phyloP scores from a whole-genome alignment of 75 land plant species.

The Cryptomeria japonica region DNA sequence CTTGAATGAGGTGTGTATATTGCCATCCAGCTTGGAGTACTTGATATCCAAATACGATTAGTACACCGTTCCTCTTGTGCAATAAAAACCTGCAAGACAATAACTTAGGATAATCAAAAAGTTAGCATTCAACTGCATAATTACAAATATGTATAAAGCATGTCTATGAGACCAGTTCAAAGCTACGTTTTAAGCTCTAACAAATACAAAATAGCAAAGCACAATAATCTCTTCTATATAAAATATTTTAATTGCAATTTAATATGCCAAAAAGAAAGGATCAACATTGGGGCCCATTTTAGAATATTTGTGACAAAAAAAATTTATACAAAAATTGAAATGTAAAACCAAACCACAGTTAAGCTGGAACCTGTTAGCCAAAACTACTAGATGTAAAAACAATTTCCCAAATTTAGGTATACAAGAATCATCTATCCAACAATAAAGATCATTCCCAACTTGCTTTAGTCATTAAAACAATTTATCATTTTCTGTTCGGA shows the following conservation, averaged over 20 bases:
- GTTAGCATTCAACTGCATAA: not conserved
- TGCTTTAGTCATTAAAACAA: not conserved
- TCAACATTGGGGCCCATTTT: not conserved
- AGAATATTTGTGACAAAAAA: not conserved
- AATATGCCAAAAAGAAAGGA: not conserved
- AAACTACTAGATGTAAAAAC: not conserved
- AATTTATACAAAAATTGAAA: not conserved
- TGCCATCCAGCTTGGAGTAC: constrained; percentile 51
- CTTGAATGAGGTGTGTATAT: constrained; percentile 29
- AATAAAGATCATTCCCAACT: not conserved
- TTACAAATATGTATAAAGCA: not conserved
- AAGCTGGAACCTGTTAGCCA: not conserved
- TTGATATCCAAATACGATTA: constrained; percentile 22
- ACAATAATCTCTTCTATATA: not conserved
- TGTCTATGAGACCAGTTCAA: not conserved
- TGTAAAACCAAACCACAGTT: not conserved
- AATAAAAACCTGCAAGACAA: constrained; percentile 42
- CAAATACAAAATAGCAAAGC: not conserved
- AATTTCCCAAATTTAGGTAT: not conserved
- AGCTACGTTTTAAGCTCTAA: not conserved
- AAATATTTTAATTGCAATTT: not conserved
- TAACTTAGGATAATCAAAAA: not conserved
- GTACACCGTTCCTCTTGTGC: constrained; percentile 18
- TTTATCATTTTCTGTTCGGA: not conserved
- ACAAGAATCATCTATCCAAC: not conserved